Evolutionary conservation across 73 alveolate genomes (phyloP).

Genomic region (Tetrahymena malaccensis): DNA sequence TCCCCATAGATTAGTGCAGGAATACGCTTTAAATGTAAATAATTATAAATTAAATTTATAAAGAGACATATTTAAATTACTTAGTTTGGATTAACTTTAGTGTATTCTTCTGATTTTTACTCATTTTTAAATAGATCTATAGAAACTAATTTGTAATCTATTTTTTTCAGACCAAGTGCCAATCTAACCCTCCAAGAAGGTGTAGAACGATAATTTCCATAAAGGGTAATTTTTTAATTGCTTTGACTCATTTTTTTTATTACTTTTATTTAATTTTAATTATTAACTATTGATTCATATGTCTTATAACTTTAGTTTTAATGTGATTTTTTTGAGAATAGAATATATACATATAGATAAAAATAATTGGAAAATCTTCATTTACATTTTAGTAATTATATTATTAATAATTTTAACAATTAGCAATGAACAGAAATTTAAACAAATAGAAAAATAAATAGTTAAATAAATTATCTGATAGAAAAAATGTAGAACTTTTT

Average conservation of each 20-base stretch:
- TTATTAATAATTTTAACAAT: too few relatives aligned
- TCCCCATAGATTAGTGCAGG: conserved; percentile 10
- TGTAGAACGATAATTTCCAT: conserved; percentile 52
- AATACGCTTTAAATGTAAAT: conserved; percentile 27
- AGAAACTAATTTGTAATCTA: conserved; percentile 35
- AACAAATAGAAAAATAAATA: too few relatives aligned
- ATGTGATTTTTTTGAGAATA: too few relatives aligned
- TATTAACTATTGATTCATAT: too few relatives aligned
- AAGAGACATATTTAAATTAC: background rate
- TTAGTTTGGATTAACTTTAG: conserved; percentile 56
- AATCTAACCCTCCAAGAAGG: conserved; percentile 63
- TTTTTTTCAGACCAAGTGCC: conserved; percentile 50
- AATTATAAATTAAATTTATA: background rate
- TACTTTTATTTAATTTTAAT: too few relatives aligned
- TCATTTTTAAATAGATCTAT: conserved; percentile 48
- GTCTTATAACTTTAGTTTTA: too few relatives aligned
- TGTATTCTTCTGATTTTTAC: conserved; percentile 38
- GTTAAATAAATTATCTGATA: too few relatives aligned
- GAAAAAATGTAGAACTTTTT: too few relatives aligned
- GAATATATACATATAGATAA: too few relatives aligned
- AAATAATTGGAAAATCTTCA: too few relatives aligned
- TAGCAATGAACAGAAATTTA: too few relatives aligned
- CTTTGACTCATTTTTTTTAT: background rate
- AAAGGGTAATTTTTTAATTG: conserved; percentile 4
- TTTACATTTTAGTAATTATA: too few relatives aligned